These are phyloP conservation scores for Carpinus fangiana DNA, from an alignment of 306 rosid species.

Conservation along the genomic window DNA sequence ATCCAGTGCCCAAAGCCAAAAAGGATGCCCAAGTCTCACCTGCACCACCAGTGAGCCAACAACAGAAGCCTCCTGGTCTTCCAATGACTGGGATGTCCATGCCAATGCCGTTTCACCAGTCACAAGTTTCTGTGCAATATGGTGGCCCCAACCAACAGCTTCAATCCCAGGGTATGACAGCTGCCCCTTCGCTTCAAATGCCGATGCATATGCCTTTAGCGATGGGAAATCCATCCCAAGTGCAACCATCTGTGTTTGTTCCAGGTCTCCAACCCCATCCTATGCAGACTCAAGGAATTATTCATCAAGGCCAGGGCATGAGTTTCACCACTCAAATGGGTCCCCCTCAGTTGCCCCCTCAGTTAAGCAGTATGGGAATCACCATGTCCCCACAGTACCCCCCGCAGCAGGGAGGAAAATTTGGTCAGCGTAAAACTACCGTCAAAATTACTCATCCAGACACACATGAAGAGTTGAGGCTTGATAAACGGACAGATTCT, in stretches of 20 bases:
- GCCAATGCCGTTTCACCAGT: constrained; percentile 60
- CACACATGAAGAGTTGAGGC: constrained; percentile 82
- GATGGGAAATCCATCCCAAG: constrained; percentile 73
- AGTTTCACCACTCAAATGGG: constrained; percentile 65
- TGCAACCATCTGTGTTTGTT: constrained; percentile 69
- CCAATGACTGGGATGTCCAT: constrained; percentile 67
- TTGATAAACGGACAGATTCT: constrained; percentile 71
- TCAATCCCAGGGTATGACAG: constrained; percentile 72
- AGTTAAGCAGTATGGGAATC: constrained; percentile 68
- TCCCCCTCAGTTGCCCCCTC: constrained; percentile 71
- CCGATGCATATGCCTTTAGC: constrained; percentile 60
- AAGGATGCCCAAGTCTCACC: constrained; percentile 54
- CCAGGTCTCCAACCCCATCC: constrained; percentile 75
- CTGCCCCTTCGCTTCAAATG: constrained; percentile 67
- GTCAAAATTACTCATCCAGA: constrained; percentile 97
- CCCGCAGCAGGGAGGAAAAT: constrained; percentile 82
- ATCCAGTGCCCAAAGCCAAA: constrained; percentile 44
- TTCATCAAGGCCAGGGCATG: constrained; percentile 71
- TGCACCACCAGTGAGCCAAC: constrained; percentile 51
- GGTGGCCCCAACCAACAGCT: constrained; percentile 78
- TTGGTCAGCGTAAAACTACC: constrained; percentile 66
- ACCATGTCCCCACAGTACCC: constrained; percentile 54
- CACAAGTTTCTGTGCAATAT: constrained; percentile 70
- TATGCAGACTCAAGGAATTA: constrained; percentile 70
- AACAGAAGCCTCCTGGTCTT: constrained; percentile 62